phyloP scores from a whole-genome alignment of 2,329 filamentous ascomycete species.

The Albifimbria verrucaria region DNA sequence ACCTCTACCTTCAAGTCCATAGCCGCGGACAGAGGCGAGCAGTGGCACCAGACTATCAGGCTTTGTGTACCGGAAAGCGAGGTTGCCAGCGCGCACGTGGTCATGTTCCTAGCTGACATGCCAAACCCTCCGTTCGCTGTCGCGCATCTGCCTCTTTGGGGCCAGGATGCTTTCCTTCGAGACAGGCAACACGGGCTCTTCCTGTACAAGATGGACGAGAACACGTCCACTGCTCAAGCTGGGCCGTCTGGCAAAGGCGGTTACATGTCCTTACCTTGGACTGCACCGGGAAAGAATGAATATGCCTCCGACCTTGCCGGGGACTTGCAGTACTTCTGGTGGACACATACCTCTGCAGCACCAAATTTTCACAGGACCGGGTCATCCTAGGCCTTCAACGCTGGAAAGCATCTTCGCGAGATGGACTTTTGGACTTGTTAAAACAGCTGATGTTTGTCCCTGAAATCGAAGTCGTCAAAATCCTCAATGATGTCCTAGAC shows the following conservation, averaged over 20 bases:
- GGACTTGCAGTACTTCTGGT: conserved; percentile 76
- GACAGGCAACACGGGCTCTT: conserved; percentile 80
- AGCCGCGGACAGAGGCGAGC: conserved; percentile 71
- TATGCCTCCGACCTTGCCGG: conserved; percentile 73
- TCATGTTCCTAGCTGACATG: conserved; percentile 84
- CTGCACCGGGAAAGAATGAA: conserved; percentile 61
- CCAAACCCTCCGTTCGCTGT: conserved; percentile 87
- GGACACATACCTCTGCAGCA: conserved; percentile 89
- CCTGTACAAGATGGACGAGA: conserved; percentile 88
- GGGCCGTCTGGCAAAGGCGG: conserved; percentile 71
- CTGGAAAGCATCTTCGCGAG: conserved; percentile 75
- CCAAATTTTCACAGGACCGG: conserved; percentile 88
- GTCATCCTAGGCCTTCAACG: conserved; percentile 77
- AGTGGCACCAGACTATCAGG: conserved; percentile 86
- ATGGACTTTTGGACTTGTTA: conserved; percentile 70
- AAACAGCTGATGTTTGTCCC: conserved; percentile 88
- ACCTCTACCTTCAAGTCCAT: conserved; percentile 87
- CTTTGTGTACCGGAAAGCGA: conserved; percentile 76
- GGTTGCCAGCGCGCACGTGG: conserved; percentile 78
- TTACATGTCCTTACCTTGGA: conserved; percentile 83
- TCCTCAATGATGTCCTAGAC: conserved; percentile 85
- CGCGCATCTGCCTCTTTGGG: conserved; percentile 92
- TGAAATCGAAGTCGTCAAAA: conserved; percentile 96
- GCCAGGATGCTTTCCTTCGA: conserved; percentile 80
- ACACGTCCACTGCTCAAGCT: conserved; percentile 66